Conservation (phyloP, 352 stramenopile species). For the Nothophytophthora sp. region DNA sequence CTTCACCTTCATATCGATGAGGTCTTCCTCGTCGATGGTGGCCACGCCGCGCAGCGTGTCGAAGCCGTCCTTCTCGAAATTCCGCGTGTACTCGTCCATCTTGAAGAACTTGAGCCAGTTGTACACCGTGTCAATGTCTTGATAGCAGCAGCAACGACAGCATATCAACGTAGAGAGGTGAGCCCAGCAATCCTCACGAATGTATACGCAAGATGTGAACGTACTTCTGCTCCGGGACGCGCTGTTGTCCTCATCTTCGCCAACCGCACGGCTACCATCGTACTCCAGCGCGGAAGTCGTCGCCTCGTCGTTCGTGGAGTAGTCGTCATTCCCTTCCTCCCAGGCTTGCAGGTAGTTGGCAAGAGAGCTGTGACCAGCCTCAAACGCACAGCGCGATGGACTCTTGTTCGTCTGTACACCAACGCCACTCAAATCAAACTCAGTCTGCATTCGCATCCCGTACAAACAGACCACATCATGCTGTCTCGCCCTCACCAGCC, state of each 20-base stretch:
- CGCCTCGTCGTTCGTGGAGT: slow-evolving; percentile 69
- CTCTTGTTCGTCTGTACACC: slow-evolving; percentile 79
- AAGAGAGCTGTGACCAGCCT: slow-evolving; percentile 79
- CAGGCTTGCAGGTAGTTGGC: slow-evolving; percentile 78
- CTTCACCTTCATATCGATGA: slow-evolving; percentile 90
- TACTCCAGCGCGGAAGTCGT: slow-evolving; percentile 30
- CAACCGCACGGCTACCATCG: slow-evolving; percentile 16
- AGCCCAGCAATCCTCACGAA: neutral
- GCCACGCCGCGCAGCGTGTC: slow-evolving; percentile 83
- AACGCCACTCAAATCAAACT: slow-evolving; percentile 12
- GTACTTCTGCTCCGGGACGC: slow-evolving; percentile 55
- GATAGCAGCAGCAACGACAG: neutral
- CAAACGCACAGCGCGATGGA: slow-evolving; percentile 85
- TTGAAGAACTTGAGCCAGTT: slow-evolving; percentile 88
- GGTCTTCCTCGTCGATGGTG: slow-evolving; percentile 86
- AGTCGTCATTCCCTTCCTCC: slow-evolving; percentile 90
- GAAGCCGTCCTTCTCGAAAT: slow-evolving; percentile 89
- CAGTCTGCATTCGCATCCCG: neutral
- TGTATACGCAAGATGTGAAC: neutral
- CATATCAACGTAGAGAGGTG: neutral
- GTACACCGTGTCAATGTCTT: slow-evolving; percentile 81
- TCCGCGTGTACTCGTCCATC: slow-evolving; percentile 87
- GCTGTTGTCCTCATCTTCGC: slow-evolving; percentile 49
- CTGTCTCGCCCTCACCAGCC: no score
- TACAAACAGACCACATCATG: neutral